Base-by-base conservation (phyloP, 495 filamentous ascomycete species). In the Viridothelium virens region DNA sequence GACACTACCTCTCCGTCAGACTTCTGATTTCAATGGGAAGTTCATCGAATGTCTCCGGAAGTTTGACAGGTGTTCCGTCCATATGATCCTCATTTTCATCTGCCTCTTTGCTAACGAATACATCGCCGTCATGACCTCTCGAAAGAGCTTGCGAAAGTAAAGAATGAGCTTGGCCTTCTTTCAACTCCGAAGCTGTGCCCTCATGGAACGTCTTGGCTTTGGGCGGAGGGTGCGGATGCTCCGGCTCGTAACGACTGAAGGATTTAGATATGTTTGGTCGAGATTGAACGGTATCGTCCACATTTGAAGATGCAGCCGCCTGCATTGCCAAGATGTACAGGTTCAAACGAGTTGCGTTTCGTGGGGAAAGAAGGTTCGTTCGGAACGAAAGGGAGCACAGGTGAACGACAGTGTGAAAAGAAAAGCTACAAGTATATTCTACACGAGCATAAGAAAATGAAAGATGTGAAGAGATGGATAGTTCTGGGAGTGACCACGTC, bases 1-100 rank as follows among this genome's bases (percentile, higher is more conserved):
- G 36, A 3, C 47, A 53, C 38, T 80, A 92, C 90, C 89, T 87
- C 75, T 98, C 94, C 48, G 88, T 89, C 72, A 97, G 78, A 79
- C 90, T 94, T 44, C 91, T 79, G 65, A 98, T 82, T 80, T 98
- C 94, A 69, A 96, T 90, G 10, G 94, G 94, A 50, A 98, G 87
- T 70, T 96, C 89, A 69, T 96, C 90, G 65, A 90, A 86, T 39
- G 86, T 86, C 72, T 85, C 79, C 65, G 87, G 82, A 64, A 82
- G 74, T 69, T 87, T 71, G 39, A 81, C 16, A 68, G 74, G 34
- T 2, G 44, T 46, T 41, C 77, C 75, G 31, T 87, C 85, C 18
- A 74, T 66, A 0, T 77, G 77, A 36, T 85, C 82, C 38, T 76
- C 79, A 37, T 74, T 72, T 38, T 80, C 77, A 16, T 69, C 71